phyloP scores from a whole-genome alignment of 2,329 filamentous ascomycete species.

The Penicillium frequentans region DNA sequence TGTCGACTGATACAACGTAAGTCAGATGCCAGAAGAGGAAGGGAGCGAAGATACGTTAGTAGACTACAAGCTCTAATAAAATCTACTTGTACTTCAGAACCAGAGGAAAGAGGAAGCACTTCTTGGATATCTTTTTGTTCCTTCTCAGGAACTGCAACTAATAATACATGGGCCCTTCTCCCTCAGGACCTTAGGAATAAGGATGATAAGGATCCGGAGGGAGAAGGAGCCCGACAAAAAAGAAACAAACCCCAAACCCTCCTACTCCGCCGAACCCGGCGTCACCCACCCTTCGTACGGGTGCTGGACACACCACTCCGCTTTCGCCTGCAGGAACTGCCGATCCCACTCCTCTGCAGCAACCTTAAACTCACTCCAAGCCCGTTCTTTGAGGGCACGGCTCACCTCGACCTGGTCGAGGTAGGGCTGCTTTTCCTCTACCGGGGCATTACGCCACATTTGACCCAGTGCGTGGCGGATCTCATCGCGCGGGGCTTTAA shows the following conservation, averaged over 20 bases:
- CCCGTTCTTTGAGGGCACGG: conserved; percentile 65
- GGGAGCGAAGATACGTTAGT: no score
- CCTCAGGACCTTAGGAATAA: not conserved
- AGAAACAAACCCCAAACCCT: not conserved
- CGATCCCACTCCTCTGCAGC: conserved; percentile 57
- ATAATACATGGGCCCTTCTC: not conserved
- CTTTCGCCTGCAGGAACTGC: conserved; percentile 39
- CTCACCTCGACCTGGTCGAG: conserved; percentile 71
- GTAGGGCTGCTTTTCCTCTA: conserved; percentile 73
- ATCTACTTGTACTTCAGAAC: not conserved
- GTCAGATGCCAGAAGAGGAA: no score
- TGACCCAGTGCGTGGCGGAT: conserved; percentile 82
- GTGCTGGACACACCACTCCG: conserved; percentile 40
- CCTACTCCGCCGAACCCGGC: not conserved
- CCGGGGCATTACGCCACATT: conserved; percentile 80
- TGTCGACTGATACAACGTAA: no score
- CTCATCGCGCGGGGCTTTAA: conserved; percentile 68
- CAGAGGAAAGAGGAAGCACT: not conserved
- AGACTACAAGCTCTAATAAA: not conserved
- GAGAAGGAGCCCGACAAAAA: no score
- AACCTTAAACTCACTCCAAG: conserved; percentile 70
- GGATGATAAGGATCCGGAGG: no score
- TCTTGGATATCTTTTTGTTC: not conserved
- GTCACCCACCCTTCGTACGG: conserved; percentile 35
- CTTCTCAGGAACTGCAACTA: not conserved